Conservation (phyloP, 345 rosid genomes). For the Leavenworthia alabamica region DNA sequence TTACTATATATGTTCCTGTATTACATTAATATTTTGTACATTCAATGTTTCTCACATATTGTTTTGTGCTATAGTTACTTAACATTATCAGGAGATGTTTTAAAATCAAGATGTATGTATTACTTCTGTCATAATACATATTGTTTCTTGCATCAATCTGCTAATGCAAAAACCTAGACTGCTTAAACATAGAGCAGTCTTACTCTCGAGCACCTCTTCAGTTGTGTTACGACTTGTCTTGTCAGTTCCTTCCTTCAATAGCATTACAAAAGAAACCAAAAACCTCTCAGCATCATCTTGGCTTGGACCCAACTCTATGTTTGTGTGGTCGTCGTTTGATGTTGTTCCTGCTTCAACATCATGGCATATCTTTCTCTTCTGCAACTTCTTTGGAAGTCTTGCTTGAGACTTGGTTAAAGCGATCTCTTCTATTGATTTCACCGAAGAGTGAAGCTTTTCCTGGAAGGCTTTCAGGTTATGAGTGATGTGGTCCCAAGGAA, state of each 20-base stretch:
- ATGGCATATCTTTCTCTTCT: slow-evolving; percentile 31
- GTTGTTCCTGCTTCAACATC: slow-evolving; percentile 50
- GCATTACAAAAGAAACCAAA: slow-evolving; percentile 33
- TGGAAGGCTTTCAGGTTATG: slow-evolving; percentile 38
- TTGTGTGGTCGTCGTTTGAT: slow-evolving; percentile 16
- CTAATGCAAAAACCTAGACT: slow-evolving; percentile 54
- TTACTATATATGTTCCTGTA: background rate
- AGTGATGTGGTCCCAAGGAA: slow-evolving; percentile 34
- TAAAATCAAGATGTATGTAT: slow-evolving; percentile 41
- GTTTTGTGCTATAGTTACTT: background rate
- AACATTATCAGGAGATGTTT: background rate
- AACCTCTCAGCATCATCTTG: slow-evolving; percentile 37
- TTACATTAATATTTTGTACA: slow-evolving; percentile 16
- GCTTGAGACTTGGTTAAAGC: slow-evolving; percentile 28
- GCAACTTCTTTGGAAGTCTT: slow-evolving; percentile 30
- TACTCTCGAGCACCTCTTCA: slow-evolving; percentile 37
- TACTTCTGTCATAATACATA: slow-evolving; percentile 39
- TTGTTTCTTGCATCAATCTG: slow-evolving; percentile 44
- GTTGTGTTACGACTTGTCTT: slow-evolving; percentile 26
- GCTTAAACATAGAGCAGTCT: slow-evolving; percentile 34
- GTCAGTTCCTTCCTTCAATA: slow-evolving; percentile 28
- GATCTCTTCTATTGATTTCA: slow-evolving; percentile 41
- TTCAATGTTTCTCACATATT: slow-evolving; percentile 1
- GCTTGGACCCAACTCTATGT: slow-evolving; percentile 19
- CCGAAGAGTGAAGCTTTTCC: slow-evolving; percentile 32